Base-by-base conservation (phyloP, 108 stramenopile genomes). In the Phaeodactylum tricornutum region DNA sequence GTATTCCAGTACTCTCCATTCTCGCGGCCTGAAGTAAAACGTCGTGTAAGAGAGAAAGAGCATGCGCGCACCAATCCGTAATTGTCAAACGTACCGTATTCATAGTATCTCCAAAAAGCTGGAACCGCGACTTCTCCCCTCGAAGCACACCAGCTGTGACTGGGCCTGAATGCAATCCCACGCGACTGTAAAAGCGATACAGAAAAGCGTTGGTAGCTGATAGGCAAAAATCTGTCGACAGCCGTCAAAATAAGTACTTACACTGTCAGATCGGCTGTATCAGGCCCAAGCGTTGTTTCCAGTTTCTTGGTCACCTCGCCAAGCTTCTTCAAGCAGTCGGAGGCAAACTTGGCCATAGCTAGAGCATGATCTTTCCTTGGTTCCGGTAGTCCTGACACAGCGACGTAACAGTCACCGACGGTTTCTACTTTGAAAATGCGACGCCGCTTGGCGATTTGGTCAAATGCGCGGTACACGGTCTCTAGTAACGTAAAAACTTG, bases 361-460 rank as follows among this genome's bases (percentile, higher is more conserved):
- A 61, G 29, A 2, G 69, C 69, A 48, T 79, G 77, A 45, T 79
- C 70, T 0, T 67, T 38, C 27, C 42, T 25, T 11, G 32, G 28
- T 35, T 55, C 53, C 2, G 53, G 53, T 3, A 55, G 26, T 2
- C 53, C 53, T 2, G 53, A 27, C 2, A 55, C 53, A 7, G 77
- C 77, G 23, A 79, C 48, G 37, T 79, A 79, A 33, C 72, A 79
- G 45, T 79, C 77, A 9, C 77, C 77, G 4, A 79, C 51, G 4
- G 41, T 53, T 71, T 58, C 63, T 2, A 65, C 56, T 30, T 65
- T 79, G 66, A 70, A 79, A 0, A 79, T 70, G 32, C 50, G 53
- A 32, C 51, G 34, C 22, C 47, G 27, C 12, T 39, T 43, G 0
- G 77, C 77, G 21, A 59, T 43, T 4, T 31, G 17, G 53, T 79